A percentile compares a stretch with the other conserved stretches of the same genome.
Evolutionary conservation across 257 asterid genomes (phyloP).

Genomic region (Solanum corneliomulleri): DNA sequence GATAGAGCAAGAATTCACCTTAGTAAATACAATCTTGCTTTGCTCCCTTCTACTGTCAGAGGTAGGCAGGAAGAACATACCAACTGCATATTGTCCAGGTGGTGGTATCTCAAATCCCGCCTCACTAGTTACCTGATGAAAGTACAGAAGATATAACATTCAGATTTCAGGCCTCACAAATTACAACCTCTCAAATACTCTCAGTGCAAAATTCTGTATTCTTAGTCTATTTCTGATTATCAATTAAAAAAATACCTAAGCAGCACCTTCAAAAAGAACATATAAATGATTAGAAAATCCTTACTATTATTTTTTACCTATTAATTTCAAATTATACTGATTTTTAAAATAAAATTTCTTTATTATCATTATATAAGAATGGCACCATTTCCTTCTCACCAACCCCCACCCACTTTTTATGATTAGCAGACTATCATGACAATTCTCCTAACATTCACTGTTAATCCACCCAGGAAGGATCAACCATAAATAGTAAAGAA

Average conservation of each 20-base stretch:
- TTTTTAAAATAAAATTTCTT: neutral
- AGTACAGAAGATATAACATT: neutral
- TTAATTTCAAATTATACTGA: neutral
- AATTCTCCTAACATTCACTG: neutral
- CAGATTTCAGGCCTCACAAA: neutral
- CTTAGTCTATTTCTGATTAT: neutral
- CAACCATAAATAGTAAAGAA: neutral
- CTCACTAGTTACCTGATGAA: conserved; percentile 53
- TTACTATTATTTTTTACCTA: neutral
- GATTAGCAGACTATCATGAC: neutral
- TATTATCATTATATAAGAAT: neutral
- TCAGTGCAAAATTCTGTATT: neutral
- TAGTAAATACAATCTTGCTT: conserved; percentile 75
- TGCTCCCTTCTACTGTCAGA: conserved; percentile 82
- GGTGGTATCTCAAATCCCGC: conserved; percentile 86
- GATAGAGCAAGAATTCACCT: conserved; percentile 30
- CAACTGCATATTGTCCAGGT: conserved; percentile 86
- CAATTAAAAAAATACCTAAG: neutral
- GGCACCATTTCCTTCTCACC: neutral
- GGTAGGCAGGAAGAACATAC: conserved; percentile 97
- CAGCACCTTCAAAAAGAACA: neutral
- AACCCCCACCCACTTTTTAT: neutral
- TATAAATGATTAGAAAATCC: neutral
- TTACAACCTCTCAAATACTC: neutral
- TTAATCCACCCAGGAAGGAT: neutral